Percentiles rank a stretch among this genome's conserved stretches.
Evolutionary conservation across 768 basidiomycete species (phyloP).

Genomic region (Lactifluus pinguis): DNA sequence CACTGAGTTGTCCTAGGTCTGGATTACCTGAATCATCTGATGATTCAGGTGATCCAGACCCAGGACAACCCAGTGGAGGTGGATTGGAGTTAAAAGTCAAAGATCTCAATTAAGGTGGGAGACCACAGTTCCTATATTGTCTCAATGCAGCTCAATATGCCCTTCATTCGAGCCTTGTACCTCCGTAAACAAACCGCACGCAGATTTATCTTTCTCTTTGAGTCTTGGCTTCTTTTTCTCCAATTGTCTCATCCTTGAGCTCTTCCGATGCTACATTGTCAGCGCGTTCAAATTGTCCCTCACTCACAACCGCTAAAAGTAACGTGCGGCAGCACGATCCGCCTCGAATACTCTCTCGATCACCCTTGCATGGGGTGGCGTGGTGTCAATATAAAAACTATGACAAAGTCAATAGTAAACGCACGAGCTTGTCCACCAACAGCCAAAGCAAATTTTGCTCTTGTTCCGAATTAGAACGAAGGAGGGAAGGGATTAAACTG

Average conservation of each 20-base stretch:
- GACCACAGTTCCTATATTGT: no score
- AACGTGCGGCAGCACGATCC: constrained; percentile 72
- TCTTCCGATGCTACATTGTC: constrained; percentile 33
- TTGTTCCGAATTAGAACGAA: constrained; percentile 89
- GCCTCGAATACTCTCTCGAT: constrained; percentile 63
- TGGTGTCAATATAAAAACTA: not conserved
- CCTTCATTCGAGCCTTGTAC: constrained; percentile 75
- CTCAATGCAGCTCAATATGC: constrained; percentile 78
- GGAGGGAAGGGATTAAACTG: constrained; percentile 62
- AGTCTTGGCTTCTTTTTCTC: constrained; percentile 21
- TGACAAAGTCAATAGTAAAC: constrained; percentile 21
- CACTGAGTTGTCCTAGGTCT: no score
- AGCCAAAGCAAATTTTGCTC: constrained; percentile 91
- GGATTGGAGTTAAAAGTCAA: no score
- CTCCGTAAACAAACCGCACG: constrained; percentile 56
- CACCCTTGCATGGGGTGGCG: constrained; percentile 77
- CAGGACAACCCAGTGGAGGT: no score
- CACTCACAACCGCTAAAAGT: constrained; percentile 83
- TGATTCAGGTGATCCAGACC: no score
- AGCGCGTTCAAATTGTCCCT: constrained; percentile 36
- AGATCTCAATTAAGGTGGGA: no score
- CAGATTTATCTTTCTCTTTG: constrained; percentile 32
- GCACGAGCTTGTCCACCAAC: constrained; percentile 87
- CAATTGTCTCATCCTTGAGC: constrained; percentile 21
- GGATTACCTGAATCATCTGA: constrained; percentile 65